Conservation (phyloP, 192 early-diverging fungal genomes). For the Backusella morwellensis region DNA sequence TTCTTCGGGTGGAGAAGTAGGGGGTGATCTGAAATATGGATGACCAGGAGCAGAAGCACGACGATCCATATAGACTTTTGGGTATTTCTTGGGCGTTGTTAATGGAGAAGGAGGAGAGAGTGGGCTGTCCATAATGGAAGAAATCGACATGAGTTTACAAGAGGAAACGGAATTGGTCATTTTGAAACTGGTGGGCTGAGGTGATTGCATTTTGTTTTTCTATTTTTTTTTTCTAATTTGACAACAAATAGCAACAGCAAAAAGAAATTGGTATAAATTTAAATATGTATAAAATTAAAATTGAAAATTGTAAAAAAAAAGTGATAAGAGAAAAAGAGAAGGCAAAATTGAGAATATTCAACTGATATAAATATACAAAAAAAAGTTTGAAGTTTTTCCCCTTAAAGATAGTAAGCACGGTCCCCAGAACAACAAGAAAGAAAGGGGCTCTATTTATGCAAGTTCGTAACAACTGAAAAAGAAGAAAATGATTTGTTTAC, state of each 20-base stretch:
- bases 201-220: slow-evolving; percentile 10
- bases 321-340: not conserved
- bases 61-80: slow-evolving; percentile 3
- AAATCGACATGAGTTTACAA: slow-evolving; percentile 26
- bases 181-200: slow-evolving; percentile 4
- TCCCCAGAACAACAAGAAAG: slow-evolving; percentile 1
- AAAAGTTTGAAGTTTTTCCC: not conserved
- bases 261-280: not conserved
- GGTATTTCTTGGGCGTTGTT: not conserved
- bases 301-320: not conserved
- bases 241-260: not conserved
- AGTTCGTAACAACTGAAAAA: not conserved
- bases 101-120: slow-evolving; percentile 5
- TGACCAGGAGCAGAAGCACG: slow-evolving; percentile 7
- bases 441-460: not conserved
- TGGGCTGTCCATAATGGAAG: slow-evolving; percentile 24
- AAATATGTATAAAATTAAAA: not conserved
- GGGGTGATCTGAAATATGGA: slow-evolving; percentile 12
- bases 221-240: not conserved
- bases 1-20: slow-evolving; percentile 20
- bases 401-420: slow-evolving; percentile 14
- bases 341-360: not conserved
- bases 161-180: not conserved
- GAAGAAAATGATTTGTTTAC: not conserved
- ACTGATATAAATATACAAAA: slow-evolving; percentile 1